phyloP scores from a whole-genome alignment of 768 basidiomycete genomes.

The Mycena sanguinolenta region DNA sequence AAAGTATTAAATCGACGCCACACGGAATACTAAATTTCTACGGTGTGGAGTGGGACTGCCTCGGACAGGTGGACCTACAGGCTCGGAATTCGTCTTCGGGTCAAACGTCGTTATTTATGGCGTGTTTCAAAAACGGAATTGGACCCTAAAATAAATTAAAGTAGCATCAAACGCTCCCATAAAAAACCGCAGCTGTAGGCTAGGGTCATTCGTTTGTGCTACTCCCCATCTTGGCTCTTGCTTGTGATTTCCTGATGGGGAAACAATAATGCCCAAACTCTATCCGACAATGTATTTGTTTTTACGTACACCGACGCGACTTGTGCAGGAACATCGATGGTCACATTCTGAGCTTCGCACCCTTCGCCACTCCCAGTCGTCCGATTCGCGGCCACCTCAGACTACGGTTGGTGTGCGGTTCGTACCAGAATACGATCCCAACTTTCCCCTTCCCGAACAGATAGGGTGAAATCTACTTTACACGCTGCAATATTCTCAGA shows the following conservation, averaged over 20 bases:
- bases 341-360: conserved; percentile 10
- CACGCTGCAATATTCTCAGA: conserved; percentile 26
- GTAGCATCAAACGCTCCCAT: too few relatives aligned
- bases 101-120: too few relatives aligned
- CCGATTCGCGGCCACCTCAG: conserved; percentile 8
- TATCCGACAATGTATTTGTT: conserved; percentile 36
- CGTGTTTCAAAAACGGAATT: too few relatives aligned
- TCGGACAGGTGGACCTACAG: too few relatives aligned
- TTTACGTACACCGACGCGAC: conserved; percentile 19
- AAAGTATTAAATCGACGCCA: background rate
- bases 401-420: background rate
- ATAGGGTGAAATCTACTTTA: conserved; percentile 34
- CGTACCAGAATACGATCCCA: conserved; percentile 9
- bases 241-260: background rate
- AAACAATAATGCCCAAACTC: conserved; percentile 25
- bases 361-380: conserved; percentile 11
- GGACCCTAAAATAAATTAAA: too few relatives aligned
- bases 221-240: too few relatives aligned
- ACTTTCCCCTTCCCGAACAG: conserved; percentile 2
- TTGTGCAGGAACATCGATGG: background rate
- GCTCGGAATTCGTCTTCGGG: too few relatives aligned
- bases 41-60: too few relatives aligned
- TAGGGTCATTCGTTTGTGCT: too few relatives aligned
- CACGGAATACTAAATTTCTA: too few relatives aligned
- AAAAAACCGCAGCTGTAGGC: too few relatives aligned